Evolutionary conservation across 805 yeast genomes (phyloP), one percentile per base, ranked within the genome.

Genomic region (Kluyveromyces wickerhamii): DNA sequence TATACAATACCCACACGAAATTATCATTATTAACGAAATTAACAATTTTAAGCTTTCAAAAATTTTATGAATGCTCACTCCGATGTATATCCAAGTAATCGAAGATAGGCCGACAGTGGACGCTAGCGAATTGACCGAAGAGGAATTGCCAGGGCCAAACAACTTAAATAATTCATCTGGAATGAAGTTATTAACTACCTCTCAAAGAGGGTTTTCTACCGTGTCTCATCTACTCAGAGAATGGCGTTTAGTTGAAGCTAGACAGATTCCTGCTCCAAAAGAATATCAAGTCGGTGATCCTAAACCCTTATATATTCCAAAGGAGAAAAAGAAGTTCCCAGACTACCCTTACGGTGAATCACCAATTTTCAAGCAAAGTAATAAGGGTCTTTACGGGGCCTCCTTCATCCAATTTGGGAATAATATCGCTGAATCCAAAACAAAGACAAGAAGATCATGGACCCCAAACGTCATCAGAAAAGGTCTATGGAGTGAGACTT

Each of bases 331-430:
- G 14, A 47, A 64, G 30, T 66, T 66, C 44, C 92, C 92, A 8
- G 77, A 67, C 7, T 82, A 82, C 54, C 79, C 83, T 34, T 89
- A 79, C 59, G 89, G 89, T 18, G 87, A 82, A 39, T 71, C 96
- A 3, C 62, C 66, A 35, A 69, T 75, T 41, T 89, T 77, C 66
- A 87, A 87, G 55, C 81, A 87, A 60, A 77, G 88, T 47, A 85
- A 89, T 57, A 65, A 79, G 34, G 98, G 97, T 4, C 68, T 92
- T 27, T 89, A 73, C 56, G 99, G 97, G 16, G 98, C 96, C 11
- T 74, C 82, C 37, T 80, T 79, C 52, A 72, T 84, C 33, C 77
- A 74, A 44, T 71, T 77, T 43, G 94, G 95, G 47, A 74, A 85
- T 59, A 72, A 74, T 38, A 71, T 88, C 39, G 75, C 95, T 11